Evolutionary conservation across 2,329 filamentous ascomycete genomes (phyloP), one percentile per base, ranked within the genome.

Genomic region (Trichoderma simmonsii): DNA sequence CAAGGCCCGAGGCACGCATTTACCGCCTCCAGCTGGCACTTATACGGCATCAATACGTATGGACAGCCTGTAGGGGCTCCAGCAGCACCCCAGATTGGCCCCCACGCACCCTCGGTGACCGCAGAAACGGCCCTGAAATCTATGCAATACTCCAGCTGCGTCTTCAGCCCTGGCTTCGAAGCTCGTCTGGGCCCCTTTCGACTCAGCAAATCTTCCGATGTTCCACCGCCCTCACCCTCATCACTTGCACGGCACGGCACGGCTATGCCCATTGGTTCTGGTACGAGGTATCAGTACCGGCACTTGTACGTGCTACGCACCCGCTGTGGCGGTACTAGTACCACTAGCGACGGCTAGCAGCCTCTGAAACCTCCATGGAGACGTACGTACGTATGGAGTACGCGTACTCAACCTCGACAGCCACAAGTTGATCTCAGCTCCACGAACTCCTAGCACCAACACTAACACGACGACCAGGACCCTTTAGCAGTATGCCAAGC

Each of bases 151-250:
- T 30, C 28, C 66, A 69, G 66, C 66, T 69, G 7, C 34, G 66
- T 34, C 66, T 34, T 69, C 66, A 69, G 66, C 66, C 56, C 66
- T 51, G 66, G 66, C 66, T n/a, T 11, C 36, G 43, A 69, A 48
- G 66, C 66, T 59, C 54, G 34, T 30, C 34, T 28, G 32, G 26
- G 34, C 24, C 26, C 24, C 59, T 36, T n/a, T 69, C 66, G 39
- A 60, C 36, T 28, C 30, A 26, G n/a, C 11, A 24, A 59, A 51
- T 34, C 9, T 61, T 14, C 56, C 66, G 36, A 61, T 51, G 12
- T 51, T 24, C 36, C 56, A 26, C 66, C 54, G 66, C 26, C 12
- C 28, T 57, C 32, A 15, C 24, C 65, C 64, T 36, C 64, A 14
- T 6, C 43, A 11, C 43, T 36, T 26, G 6, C 14, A n/a, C 24